Evolutionary conservation across 441 rosid genomes (phyloP).

Genomic region (Macaranga tanarius): DNA sequence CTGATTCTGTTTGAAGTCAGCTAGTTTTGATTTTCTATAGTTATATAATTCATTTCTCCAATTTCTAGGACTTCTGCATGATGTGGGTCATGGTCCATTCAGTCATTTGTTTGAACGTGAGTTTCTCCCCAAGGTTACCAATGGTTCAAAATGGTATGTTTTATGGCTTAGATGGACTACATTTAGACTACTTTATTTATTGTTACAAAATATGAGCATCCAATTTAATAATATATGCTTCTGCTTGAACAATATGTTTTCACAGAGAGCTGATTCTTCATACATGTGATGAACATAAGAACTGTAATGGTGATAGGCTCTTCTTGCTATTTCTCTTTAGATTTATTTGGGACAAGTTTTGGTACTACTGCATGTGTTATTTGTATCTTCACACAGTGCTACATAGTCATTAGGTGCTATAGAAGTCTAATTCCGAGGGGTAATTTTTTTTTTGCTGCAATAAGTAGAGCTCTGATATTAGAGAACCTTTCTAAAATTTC

Average conservation of each 20-base stretch:
- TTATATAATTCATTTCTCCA: slow-evolving; percentile 15
- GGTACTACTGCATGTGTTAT: neutral
- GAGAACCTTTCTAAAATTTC: neutral
- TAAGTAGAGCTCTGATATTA: neutral
- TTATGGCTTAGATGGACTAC: neutral
- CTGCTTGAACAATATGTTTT: neutral
- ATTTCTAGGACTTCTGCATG: slow-evolving; percentile 75
- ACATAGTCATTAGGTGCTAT: neutral
- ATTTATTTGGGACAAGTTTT: neutral
- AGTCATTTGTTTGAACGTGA: slow-evolving; percentile 85
- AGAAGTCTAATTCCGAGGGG: neutral
- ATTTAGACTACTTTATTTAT: neutral
- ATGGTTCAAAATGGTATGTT: slow-evolving; percentile 51
- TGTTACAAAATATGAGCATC: neutral
- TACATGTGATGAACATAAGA: neutral
- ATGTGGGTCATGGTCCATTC: slow-evolving; percentile 91
- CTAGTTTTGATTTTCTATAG: slow-evolving; percentile 2
- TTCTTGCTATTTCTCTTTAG: neutral
- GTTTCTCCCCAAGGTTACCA: slow-evolving; percentile 64
- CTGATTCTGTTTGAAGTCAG: slow-evolving; percentile 8
- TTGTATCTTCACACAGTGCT: neutral
- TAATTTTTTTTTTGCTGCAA: neutral
- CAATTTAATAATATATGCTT: neutral
- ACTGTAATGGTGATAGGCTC: neutral
- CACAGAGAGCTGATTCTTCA: neutral